A percentile compares a stretch with the other conserved stretches of the same genome.
These are phyloP conservation scores for Botrytis fabae DNA, from an alignment of 2,329 filamentous ascomycete species.

Conservation along the genomic window DNA sequence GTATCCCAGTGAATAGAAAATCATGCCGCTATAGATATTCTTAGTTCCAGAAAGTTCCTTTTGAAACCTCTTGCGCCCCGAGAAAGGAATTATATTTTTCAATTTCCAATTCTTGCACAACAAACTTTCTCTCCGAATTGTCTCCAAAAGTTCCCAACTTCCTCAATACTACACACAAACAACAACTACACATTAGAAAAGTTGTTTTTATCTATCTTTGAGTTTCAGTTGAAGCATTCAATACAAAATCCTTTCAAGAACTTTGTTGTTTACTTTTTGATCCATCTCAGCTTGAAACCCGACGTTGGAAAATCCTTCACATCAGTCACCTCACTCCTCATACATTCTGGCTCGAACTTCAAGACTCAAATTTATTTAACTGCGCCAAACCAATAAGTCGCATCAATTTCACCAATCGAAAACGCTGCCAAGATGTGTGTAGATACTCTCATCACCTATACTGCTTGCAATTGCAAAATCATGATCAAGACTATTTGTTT, in stretches of 20 bases:
- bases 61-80: background rate
- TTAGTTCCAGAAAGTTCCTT: background rate
- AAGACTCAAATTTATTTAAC: background rate
- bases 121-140: background rate
- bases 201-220: background rate
- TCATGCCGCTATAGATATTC: background rate
- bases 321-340: no score
- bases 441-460: background rate
- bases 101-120: background rate
- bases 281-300: background rate
- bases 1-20: background rate
- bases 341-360: background rate
- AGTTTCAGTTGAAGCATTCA: no score
- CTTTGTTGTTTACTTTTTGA: background rate
- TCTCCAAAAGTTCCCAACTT: no score
- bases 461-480: background rate
- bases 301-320: background rate
- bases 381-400: background rate
- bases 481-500: constrained; percentile 14
- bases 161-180: background rate
- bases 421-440: background rate
- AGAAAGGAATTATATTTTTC: background rate
- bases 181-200: background rate
- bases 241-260: background rate
- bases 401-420: no score